A percentile compares a stretch with the other conserved stretches of the same genome.
phyloP scores from a whole-genome alignment of 768 basidiomycete species.

The Leccinum fibrillosum region DNA sequence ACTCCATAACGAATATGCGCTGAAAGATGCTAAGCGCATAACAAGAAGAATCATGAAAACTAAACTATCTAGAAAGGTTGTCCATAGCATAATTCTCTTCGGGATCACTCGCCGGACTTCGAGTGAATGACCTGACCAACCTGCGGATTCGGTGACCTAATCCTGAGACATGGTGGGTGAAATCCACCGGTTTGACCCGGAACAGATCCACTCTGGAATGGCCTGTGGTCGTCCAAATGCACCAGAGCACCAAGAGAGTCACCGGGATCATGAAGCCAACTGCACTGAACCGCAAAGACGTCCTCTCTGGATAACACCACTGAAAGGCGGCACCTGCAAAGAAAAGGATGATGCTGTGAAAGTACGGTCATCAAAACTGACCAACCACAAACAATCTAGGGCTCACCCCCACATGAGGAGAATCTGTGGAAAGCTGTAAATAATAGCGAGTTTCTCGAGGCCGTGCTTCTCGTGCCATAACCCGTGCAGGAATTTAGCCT shows the following conservation, averaged over 20 bases:
- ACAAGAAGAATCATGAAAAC: background rate
- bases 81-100: slow-evolving; percentile 1
- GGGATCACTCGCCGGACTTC: background rate
- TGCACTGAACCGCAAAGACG: slow-evolving; percentile 20
- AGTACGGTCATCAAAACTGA: background rate
- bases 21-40: background rate
- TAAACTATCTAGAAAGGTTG: background rate
- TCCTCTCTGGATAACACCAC: slow-evolving; percentile 19
- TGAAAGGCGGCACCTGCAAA: slow-evolving; percentile 23
- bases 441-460: slow-evolving; percentile 47
- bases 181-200: background rate
- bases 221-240: slow-evolving; percentile 34
- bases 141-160: background rate
- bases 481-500: slow-evolving; percentile 12
- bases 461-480: slow-evolving; percentile 33
- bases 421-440: slow-evolving; percentile 54
- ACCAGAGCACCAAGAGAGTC: slow-evolving; percentile 40
- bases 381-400: background rate
- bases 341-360: slow-evolving; percentile 28
- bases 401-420: slow-evolving; percentile 62
- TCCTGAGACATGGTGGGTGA: background rate
- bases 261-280: slow-evolving; percentile 30
- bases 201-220: background rate
- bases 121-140: background rate
- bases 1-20: background rate